Base-by-base conservation (phyloP, 768 basidiomycete genomes). In the Xerocomus brunneocitrinus region DNA sequence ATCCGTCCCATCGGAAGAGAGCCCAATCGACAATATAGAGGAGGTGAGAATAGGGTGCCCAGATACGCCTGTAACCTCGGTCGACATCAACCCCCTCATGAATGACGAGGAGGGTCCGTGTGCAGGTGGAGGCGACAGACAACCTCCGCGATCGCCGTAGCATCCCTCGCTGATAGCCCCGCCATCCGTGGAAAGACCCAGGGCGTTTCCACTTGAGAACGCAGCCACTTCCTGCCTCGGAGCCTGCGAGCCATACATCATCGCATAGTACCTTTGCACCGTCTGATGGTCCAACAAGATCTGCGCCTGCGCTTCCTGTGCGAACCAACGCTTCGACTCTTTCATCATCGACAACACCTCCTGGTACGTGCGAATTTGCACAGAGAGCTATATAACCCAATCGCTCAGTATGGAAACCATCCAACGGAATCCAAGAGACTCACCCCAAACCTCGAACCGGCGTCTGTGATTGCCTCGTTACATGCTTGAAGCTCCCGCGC, bases 291-390 rank as follows among this genome's bases (percentile, higher is more conserved):
- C 65, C 54, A 63, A 38, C 1, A 48, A 24, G 12, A 65, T 28
- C 2, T 60, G 19, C 27, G 60, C 52, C 7, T 62, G 60, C 16
- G 48, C 56, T n/a, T 67, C 64, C 4, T 62, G 53, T 10, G 54
- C 59, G 27, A 53, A 54, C 27, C 62, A 56, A 16, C 62, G 58
- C 39, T 34, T 64, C 35, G 65, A 62, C 31, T 67, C 65, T 16
- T 43, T 47, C 28, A 53, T 74, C 5, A 73, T 71, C 14, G 64
- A 68, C 46, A 78, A 71, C 6, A 84, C 73, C 50, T 78, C 72
- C 54, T 76, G 77, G 48, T 82, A 71, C 14, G 78, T 80, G n/a
- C 81, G 74, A 42, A 83, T 73, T 51, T 82, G 79, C 38, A 80
- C 71, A 8, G 74, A 73, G 5, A 79, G 57, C 77, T 79, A 52